phyloP scores from a whole-genome alignment of 2,329 filamentous ascomycete species.

The Plenodomus tracheiphilus region DNA sequence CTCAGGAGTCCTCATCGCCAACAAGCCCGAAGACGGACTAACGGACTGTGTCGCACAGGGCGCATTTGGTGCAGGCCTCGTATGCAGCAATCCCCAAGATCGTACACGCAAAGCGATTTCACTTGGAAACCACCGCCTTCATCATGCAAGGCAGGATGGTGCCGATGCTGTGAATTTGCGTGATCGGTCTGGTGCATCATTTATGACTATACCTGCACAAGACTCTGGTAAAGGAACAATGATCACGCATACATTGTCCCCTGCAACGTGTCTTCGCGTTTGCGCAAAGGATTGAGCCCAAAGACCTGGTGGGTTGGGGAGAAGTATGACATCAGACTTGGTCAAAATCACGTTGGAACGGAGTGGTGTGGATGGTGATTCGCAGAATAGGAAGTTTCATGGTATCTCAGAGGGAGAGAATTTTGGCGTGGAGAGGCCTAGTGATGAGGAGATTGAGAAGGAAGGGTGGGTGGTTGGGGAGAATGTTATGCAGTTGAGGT shows the following conservation, averaged over 20 bases:
- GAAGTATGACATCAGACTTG: neutral
- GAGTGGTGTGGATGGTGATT: conserved; percentile 8
- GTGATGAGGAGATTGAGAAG: neutral
- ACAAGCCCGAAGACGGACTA: neutral
- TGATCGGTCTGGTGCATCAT: neutral
- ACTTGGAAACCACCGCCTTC: conserved; percentile 3
- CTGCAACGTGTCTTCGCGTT: neutral
- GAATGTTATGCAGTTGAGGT: conserved; percentile 2
- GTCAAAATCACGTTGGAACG: conserved; percentile 5
- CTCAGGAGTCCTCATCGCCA: neutral
- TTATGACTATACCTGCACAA: conserved; percentile 6
- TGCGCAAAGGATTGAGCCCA: neutral
- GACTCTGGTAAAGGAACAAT: neutral
- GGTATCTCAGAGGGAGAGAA: neutral
- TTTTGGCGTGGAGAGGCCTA: neutral
- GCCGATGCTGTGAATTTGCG: conserved; percentile 2
- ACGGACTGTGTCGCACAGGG: conserved; percentile 4
- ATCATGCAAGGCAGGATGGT: conserved; percentile 1
- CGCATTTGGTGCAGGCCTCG: conserved; percentile 1
- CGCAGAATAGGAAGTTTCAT: conserved; percentile 5
- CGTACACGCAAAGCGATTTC: conserved; percentile 1
- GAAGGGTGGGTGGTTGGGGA: conserved; percentile 4
- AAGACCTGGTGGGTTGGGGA: conserved; percentile 2
- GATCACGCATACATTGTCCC: conserved; percentile 4
- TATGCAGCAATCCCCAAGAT: neutral